These are phyloP conservation scores for Taphrina deformans DNA, from an alignment of 1,139 yeast species.

Conservation along the genomic window DNA sequence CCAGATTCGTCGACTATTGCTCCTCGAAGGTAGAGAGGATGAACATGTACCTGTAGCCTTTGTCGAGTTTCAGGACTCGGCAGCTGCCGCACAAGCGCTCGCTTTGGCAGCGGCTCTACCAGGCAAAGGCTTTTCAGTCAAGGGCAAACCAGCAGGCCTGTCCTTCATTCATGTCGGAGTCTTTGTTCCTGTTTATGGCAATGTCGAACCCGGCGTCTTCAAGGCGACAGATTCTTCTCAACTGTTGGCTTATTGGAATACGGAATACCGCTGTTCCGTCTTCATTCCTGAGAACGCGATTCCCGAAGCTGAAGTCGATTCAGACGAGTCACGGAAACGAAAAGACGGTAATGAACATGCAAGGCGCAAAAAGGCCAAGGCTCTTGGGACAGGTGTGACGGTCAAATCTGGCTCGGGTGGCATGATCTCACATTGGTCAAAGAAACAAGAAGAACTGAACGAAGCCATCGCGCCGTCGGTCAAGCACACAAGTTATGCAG, in stretches of 20 bases:
- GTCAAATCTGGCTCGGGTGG: constrained; percentile 10
- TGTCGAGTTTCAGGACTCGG: constrained; percentile 38
- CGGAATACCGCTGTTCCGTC: constrained; percentile 33
- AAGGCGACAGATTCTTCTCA: constrained; percentile 34
- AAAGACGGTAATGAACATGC: neutral
- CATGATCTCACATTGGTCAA: constrained; percentile 34
- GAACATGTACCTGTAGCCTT: constrained; percentile 37
- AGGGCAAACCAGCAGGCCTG: constrained; percentile 29
- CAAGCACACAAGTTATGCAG: constrained; percentile 34
- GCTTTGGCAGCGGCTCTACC: constrained; percentile 3
- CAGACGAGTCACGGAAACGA: neutral
- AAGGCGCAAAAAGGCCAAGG: constrained; percentile 9
- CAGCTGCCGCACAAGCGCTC: constrained; percentile 36
- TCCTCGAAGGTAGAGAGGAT: constrained; percentile 37
- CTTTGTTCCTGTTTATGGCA: constrained; percentile 38
- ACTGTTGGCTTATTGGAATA: constrained; percentile 39
- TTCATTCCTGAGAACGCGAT: constrained; percentile 29
- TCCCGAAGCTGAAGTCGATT: constrained; percentile 13
- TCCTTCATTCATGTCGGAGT: constrained; percentile 40
- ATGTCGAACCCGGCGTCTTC: constrained; percentile 33
- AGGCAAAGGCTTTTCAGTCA: constrained; percentile 32
- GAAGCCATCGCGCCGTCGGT: neutral
- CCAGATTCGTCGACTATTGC: constrained; percentile 35
- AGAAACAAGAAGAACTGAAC: constrained; percentile 32
- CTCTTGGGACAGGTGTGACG: constrained; percentile 6